Percentiles rank a stretch among this genome's conserved stretches.
Evolutionary conservation across 805 yeast genomes (phyloP).

Genomic region (Candida pseudoglaebosa): DNA sequence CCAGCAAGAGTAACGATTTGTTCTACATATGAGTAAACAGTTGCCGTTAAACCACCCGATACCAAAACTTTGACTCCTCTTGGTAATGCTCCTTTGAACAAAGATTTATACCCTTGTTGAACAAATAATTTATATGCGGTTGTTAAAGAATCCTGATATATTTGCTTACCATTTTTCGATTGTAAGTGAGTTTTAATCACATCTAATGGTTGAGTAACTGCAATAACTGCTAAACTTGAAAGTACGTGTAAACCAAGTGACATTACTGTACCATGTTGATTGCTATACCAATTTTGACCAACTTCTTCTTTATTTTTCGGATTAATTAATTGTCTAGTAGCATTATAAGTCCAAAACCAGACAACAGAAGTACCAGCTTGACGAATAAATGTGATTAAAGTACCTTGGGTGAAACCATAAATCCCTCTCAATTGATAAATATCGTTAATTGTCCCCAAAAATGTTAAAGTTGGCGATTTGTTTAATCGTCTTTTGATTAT

Average conservation of each 20-base stretch:
- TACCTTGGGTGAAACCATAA: slow-evolving; percentile 77
- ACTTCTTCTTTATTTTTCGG: slow-evolving; percentile 37
- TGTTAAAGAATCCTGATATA: slow-evolving; percentile 60
- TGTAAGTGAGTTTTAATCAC: slow-evolving; percentile 85
- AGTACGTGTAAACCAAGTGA: slow-evolving; percentile 51
- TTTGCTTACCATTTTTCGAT: slow-evolving; percentile 56
- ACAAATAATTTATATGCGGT: slow-evolving; percentile 32
- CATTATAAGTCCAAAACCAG: slow-evolving; percentile 78
- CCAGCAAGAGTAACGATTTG: slow-evolving; percentile 25
- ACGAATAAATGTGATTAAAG: slow-evolving; percentile 74
- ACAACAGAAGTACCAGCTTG: slow-evolving; percentile 78
- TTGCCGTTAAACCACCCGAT: slow-evolving; percentile 41
- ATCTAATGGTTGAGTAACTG: slow-evolving; percentile 83
- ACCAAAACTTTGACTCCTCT: slow-evolving; percentile 37
- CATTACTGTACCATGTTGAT: slow-evolving; percentile 35
- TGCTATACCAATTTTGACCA: slow-evolving; percentile 42
- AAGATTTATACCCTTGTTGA: slow-evolving; percentile 27
- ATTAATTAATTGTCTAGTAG: slow-evolving; percentile 65
- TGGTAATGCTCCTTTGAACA: slow-evolving; percentile 37
- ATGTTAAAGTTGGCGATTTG: slow-evolving; percentile 50
- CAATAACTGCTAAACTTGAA: slow-evolving; percentile 71
- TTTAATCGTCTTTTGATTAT: slow-evolving; percentile 34
- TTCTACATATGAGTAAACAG: slow-evolving; percentile 34
- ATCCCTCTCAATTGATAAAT: slow-evolving; percentile 72
- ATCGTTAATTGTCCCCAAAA: slow-evolving; percentile 53